Conservation (phyloP, 2,329 filamentous ascomycete genomes). For the Alternaria angustiovoidea region DNA sequence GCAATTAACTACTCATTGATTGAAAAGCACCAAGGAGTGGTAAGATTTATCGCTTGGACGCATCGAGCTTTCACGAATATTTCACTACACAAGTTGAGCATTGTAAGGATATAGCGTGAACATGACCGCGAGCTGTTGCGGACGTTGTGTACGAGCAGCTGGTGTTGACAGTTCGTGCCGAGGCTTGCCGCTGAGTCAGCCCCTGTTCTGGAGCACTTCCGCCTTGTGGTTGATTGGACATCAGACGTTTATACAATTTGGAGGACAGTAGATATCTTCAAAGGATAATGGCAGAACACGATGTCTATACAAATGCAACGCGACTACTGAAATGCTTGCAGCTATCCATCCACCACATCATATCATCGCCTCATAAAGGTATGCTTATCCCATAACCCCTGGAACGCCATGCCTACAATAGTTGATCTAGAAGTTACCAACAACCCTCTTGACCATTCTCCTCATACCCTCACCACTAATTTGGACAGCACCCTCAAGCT, state of each 20-base stretch:
- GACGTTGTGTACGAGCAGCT: not conserved
- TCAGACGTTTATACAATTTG: too few species aligned
- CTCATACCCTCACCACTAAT: slow-evolving; percentile 85
- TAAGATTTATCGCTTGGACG: not conserved
- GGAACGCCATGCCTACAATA: not conserved
- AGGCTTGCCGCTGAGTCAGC: slow-evolving; percentile 14
- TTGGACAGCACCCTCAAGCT: slow-evolving; percentile 84
- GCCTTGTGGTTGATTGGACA: not conserved
- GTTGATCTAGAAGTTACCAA: slow-evolving; percentile 35
- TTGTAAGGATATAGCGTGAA: not conserved
- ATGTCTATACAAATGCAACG: not conserved
- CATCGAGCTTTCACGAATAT: not conserved
- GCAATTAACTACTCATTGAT: not conserved
- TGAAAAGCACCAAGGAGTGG: not conserved
- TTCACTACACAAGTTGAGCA: not conserved
- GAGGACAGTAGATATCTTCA: too few species aligned
- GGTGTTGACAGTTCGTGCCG: not conserved
- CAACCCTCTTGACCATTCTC: slow-evolving; percentile 79
- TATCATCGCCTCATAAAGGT: not conserved
- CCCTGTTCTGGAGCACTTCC: not conserved
- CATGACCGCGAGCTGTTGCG: not conserved
- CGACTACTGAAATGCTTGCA: not conserved
- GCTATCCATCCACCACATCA: not conserved
- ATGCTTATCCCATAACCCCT: not conserved
- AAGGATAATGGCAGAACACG: not conserved